Conservation (phyloP, 495 filamentous ascomycete species). For the Xylaria longipes region DNA sequence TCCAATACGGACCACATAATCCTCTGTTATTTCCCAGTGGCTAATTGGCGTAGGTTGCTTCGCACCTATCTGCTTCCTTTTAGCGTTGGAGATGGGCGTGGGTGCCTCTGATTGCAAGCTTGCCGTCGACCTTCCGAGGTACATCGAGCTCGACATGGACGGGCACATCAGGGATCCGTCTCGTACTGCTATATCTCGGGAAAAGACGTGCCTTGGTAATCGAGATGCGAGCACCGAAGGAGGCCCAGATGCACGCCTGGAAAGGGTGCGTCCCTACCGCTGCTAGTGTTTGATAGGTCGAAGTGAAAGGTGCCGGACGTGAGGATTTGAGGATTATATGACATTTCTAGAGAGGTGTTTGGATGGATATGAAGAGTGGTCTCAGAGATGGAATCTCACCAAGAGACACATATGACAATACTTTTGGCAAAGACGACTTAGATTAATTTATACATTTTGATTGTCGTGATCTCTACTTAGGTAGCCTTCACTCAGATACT, state of each 20-base stretch:
- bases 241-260: constrained; percentile 63
- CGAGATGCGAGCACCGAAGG: constrained; percentile 87
- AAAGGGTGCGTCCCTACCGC: constrained; percentile 40
- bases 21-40: constrained; percentile 39
- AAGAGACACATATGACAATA: background rate
- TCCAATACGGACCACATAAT: too few relatives aligned
- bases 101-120: constrained; percentile 54
- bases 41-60: constrained; percentile 42
- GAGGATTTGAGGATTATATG: constrained; percentile 49
- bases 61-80: constrained; percentile 49
- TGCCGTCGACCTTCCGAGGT: constrained; percentile 60
- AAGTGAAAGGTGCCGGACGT: constrained; percentile 60
- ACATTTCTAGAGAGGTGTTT: constrained; percentile 40
- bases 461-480: background rate
- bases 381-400: too few relatives aligned
- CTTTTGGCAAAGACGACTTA: background rate
- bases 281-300: constrained; percentile 44
- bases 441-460: background rate
- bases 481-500: background rate
- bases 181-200: background rate
- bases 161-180: constrained; percentile 63
- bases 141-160: constrained; percentile 65
- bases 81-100: constrained; percentile 35
- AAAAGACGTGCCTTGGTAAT: constrained; percentile 77
- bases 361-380: background rate